Evolutionary conservation across 805 yeast genomes (phyloP).

Genomic region (Phaffomyces antillensis): DNA sequence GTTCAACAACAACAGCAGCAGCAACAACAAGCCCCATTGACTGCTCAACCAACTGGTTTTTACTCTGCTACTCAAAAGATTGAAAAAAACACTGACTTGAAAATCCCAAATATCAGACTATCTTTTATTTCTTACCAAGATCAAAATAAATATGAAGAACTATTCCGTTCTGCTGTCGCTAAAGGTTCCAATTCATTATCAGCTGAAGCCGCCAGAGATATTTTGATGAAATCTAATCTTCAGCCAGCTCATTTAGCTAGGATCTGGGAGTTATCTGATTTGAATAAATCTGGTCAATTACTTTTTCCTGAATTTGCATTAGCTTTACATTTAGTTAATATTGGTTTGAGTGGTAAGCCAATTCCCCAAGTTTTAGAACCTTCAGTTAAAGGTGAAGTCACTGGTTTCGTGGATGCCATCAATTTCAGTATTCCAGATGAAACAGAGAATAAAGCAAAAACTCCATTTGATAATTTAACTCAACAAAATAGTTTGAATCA

Average conservation of each 20-base stretch:
- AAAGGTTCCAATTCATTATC: constrained; percentile 41
- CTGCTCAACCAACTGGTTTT: constrained; percentile 36
- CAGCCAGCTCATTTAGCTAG: constrained; percentile 69
- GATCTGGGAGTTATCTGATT: constrained; percentile 89
- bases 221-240: constrained; percentile 73
- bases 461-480: constrained; percentile 35
- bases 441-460: constrained; percentile 19
- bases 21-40: constrained; percentile 24
- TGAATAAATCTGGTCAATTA: constrained; percentile 76
- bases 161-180: constrained; percentile 74
- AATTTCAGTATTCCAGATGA: constrained; percentile 68
- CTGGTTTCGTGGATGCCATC: constrained; percentile 84
- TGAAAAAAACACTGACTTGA: constrained; percentile 48
- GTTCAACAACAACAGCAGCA: constrained; percentile 17
- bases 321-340: constrained; percentile 80
- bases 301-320: constrained; percentile 92
- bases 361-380: constrained; percentile 70
- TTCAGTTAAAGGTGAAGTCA: constrained; percentile 73
- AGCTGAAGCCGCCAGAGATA: constrained; percentile 71
- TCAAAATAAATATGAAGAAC: constrained; percentile 78
- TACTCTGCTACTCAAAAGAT: constrained; percentile 21
- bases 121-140: constrained; percentile 81
- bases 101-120: constrained; percentile 69
- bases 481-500: constrained; percentile 25
- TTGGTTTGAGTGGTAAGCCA: constrained; percentile 68